Conservation (phyloP, 805 yeast species). For the Lachancea quebecensis region DNA sequence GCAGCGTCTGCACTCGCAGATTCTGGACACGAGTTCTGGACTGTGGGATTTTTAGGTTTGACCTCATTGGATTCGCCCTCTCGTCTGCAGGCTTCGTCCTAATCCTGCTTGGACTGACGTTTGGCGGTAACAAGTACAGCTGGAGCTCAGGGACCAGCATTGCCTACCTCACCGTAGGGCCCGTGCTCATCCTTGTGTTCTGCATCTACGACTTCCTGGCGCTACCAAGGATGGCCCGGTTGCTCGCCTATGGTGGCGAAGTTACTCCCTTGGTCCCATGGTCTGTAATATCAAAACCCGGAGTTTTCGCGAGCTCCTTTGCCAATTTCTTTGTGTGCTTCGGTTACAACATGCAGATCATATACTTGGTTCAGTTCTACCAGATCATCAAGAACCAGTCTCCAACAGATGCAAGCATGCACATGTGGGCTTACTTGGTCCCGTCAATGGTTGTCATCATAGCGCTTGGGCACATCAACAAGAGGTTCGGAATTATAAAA, state of each 20-base stretch:
- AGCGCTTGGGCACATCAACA: slow-evolving; percentile 28
- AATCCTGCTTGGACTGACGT: slow-evolving; percentile 20
- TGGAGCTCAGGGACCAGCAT: slow-evolving; percentile 47
- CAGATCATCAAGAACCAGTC: slow-evolving; percentile 20
- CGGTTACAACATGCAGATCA: slow-evolving; percentile 19
- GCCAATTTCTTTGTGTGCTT: slow-evolving; percentile 15
- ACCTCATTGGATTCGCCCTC: slow-evolving; percentile 20
- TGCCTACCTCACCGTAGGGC: slow-evolving; percentile 39
- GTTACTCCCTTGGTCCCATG: slow-evolving; percentile 4
- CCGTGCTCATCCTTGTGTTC: slow-evolving; percentile 36
- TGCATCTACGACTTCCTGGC: slow-evolving; percentile 41
- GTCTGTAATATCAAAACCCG: neutral
- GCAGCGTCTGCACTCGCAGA: slow-evolving; percentile 20
- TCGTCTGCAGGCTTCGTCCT: slow-evolving; percentile 20
- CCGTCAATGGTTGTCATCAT: slow-evolving; percentile 20
- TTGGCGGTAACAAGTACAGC: slow-evolving; percentile 49
- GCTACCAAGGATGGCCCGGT: slow-evolving; percentile 9
- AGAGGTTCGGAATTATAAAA: slow-evolving; percentile 32
- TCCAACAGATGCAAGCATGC: slow-evolving; percentile 22
- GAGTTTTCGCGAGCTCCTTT: slow-evolving; percentile 14
- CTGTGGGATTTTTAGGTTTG: slow-evolving; percentile 13
- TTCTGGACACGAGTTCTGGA: neutral
- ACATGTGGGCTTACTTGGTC: slow-evolving; percentile 16
- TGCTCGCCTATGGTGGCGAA: neutral
- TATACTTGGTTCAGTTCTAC: slow-evolving; percentile 23